These are phyloP conservation scores for Boletus tylopilopsis DNA, from an alignment of 768 basidiomycete species.

Conservation along the genomic window DNA sequence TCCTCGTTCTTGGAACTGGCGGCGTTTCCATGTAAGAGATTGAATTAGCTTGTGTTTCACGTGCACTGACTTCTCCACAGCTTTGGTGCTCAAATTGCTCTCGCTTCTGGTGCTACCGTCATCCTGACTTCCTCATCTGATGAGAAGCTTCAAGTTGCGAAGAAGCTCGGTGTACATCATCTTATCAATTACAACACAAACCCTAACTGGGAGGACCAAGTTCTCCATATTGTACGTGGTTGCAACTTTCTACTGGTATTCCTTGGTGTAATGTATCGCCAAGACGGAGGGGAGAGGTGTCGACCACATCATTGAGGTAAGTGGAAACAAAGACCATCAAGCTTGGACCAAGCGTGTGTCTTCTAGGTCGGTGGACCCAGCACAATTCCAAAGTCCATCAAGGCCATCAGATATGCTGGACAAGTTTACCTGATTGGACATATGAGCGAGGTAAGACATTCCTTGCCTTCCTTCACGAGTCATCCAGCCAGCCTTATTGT, in stretches of 20 bases:
- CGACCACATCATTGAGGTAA: constrained; percentile 34
- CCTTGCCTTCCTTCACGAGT: neutral
- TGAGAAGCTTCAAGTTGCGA: constrained; percentile 52
- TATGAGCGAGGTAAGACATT: constrained; percentile 37
- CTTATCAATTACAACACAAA: constrained; percentile 60
- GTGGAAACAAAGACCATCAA: neutral
- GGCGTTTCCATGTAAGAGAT: constrained; percentile 50
- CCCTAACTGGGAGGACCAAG: constrained; percentile 57
- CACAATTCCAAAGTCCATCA: constrained; percentile 44
- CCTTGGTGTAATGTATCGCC: neutral
- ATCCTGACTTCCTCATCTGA: constrained; percentile 68
- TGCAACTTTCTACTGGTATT: neutral
- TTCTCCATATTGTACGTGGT: constrained; percentile 38
- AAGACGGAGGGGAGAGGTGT: constrained; percentile 31
- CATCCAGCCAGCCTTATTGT: too few species aligned
- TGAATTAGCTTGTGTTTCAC: neutral
- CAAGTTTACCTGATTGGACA: constrained; percentile 49
- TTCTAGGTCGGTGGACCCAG: constrained; percentile 51
- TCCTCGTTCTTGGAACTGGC: constrained; percentile 54
- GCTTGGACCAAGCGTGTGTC: neutral
- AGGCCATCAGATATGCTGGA: constrained; percentile 39
- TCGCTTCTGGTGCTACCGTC: constrained; percentile 58
- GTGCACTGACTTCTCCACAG: constrained; percentile 26
- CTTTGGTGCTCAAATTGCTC: constrained; percentile 58
- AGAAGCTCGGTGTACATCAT: constrained; percentile 49